Percentiles rank a stretch among this genome's conserved stretches.
phyloP scores from a whole-genome alignment of 2,329 filamentous ascomycete genomes.

The Metarhizium anisopliae region DNA sequence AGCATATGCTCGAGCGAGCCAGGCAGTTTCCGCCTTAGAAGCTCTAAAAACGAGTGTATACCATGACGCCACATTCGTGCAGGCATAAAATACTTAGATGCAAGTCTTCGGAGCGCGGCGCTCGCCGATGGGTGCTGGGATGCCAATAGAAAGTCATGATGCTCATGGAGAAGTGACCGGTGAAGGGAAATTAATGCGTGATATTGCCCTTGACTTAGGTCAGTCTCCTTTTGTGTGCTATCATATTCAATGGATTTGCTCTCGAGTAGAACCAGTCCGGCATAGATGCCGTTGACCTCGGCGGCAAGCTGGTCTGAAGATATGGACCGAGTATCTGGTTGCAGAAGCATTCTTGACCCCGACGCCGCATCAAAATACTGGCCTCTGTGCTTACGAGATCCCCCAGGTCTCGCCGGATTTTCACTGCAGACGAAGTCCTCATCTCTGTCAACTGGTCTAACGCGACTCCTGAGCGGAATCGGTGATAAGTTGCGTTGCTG shows the following conservation, averaged over 20 bases:
- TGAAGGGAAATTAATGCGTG: constrained; percentile 71
- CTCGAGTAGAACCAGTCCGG: constrained; percentile 78
- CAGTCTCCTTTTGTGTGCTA: constrained; percentile 39
- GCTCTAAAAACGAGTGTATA: constrained; percentile 76
- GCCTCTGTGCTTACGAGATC: constrained; percentile 9
- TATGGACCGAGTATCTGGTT: constrained; percentile 60
- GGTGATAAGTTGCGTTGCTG: constrained; percentile 9
- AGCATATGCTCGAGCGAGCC: constrained; percentile 81
- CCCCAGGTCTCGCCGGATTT: constrained; percentile 10
- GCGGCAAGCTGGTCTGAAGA: constrained; percentile 70
- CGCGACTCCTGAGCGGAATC: constrained; percentile 9
- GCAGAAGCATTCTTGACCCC: constrained; percentile 6
- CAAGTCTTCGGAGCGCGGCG: constrained; percentile 48
- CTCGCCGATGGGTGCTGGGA: constrained; percentile 77
- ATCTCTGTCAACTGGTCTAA: constrained; percentile 6
- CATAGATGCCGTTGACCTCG: constrained; percentile 79
- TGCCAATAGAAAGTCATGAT: constrained; percentile 80
- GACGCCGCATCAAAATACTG: constrained; percentile 1
- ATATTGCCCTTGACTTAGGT: constrained; percentile 63
- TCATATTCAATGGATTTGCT: constrained; percentile 80
- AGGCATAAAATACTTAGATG: constrained; percentile 82
- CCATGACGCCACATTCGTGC: constrained; percentile 91
- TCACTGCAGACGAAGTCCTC: constrained; percentile 17
- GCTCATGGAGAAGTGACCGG: constrained; percentile 52
- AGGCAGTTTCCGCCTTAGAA: constrained; percentile 66